phyloP scores from a whole-genome alignment of 2,329 filamentous ascomycete genomes.

The Aphanocladium album region DNA sequence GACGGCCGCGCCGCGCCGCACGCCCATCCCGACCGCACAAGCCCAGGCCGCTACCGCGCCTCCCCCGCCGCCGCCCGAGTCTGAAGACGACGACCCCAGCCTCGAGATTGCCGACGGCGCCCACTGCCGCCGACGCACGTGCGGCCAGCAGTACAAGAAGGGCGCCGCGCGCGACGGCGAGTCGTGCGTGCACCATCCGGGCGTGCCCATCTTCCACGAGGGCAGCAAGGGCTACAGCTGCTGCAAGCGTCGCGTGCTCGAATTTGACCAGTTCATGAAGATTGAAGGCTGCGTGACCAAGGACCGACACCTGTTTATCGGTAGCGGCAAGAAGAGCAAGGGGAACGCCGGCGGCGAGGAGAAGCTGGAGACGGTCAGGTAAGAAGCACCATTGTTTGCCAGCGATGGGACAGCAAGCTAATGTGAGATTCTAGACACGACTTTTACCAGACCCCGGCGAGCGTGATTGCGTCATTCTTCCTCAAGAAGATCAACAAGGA shows the following conservation, averaged over 20 bases:
- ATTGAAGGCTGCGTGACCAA: constrained; percentile 88
- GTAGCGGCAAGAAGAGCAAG: constrained; percentile 63
- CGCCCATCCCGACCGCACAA: constrained; percentile 35
- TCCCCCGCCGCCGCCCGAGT: constrained; percentile 64
- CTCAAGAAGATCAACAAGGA: constrained; percentile 94
- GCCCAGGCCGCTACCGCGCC: constrained; percentile 45
- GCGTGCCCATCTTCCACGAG: constrained; percentile 91
- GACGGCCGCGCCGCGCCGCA: constrained; percentile 35
- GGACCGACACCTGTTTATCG: constrained; percentile 76
- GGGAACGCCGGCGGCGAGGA: constrained; percentile 56
- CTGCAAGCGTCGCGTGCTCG: constrained; percentile 89
- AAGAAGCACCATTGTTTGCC: constrained; percentile 23
- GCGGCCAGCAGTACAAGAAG: constrained; percentile 61
- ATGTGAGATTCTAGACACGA: constrained; percentile 49
- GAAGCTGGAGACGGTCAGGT: constrained; percentile 72
- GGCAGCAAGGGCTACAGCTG: constrained; percentile 97
- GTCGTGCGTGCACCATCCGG: constrained; percentile 83
- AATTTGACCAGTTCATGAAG: constrained; percentile 98
- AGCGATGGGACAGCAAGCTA: neutral
- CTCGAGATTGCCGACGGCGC: constrained; percentile 68
- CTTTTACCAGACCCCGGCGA: constrained; percentile 86
- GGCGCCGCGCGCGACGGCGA: constrained; percentile 61
- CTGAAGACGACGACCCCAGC: constrained; percentile 79
- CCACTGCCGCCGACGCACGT: constrained; percentile 73
- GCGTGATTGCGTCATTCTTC: constrained; percentile 87